Conservation (phyloP, 2,329 filamentous ascomycete species). For the Neonectria coccinea region DNA sequence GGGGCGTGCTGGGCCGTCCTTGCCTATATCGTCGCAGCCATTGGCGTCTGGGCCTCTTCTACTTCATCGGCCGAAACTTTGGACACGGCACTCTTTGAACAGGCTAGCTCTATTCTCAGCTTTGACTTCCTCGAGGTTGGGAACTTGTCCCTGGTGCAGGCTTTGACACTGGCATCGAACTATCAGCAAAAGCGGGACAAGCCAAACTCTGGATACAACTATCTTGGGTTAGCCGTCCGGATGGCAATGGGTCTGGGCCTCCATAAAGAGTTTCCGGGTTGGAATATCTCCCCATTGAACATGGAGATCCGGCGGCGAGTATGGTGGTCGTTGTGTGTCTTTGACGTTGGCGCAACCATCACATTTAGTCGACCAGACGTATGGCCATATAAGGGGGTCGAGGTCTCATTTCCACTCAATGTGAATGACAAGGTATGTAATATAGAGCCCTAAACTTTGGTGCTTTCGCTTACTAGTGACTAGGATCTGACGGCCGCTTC, state of each 20-base stretch:
- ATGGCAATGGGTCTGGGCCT: slow-evolving; percentile 64
- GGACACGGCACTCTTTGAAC: slow-evolving; percentile 46
- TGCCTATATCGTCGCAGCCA: slow-evolving; percentile 52
- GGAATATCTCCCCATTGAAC: slow-evolving; percentile 48
- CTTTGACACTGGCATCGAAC: slow-evolving; percentile 58
- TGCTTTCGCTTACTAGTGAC: slow-evolving; percentile 3
- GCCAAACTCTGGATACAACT: slow-evolving; percentile 65
- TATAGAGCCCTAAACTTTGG: no score
- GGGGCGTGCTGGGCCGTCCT: slow-evolving; percentile 48
- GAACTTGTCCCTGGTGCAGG: slow-evolving; percentile 59
- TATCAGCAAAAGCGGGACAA: slow-evolving; percentile 64
- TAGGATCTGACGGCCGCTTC: slow-evolving; percentile 52
- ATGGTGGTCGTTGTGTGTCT: slow-evolving; percentile 57
- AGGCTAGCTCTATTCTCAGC: slow-evolving; percentile 51
- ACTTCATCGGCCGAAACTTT: slow-evolving; percentile 37
- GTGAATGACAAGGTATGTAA: slow-evolving; percentile 55
- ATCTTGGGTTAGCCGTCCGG: slow-evolving; percentile 61
- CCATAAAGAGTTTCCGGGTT: slow-evolving; percentile 57
- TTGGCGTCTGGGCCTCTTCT: slow-evolving; percentile 51
- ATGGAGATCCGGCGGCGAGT: slow-evolving; percentile 52
- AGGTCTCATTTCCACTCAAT: slow-evolving; percentile 57
- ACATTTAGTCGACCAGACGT: slow-evolving; percentile 51
- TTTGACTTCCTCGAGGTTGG: slow-evolving; percentile 59
- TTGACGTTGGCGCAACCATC: slow-evolving; percentile 61
- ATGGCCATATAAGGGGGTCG: slow-evolving; percentile 56